A percentile compares a stretch with the other conserved stretches of the same genome.
Conservation (phyloP, 2,329 filamentous ascomycete species). For the Verticillium nonalfalfae region DNA sequence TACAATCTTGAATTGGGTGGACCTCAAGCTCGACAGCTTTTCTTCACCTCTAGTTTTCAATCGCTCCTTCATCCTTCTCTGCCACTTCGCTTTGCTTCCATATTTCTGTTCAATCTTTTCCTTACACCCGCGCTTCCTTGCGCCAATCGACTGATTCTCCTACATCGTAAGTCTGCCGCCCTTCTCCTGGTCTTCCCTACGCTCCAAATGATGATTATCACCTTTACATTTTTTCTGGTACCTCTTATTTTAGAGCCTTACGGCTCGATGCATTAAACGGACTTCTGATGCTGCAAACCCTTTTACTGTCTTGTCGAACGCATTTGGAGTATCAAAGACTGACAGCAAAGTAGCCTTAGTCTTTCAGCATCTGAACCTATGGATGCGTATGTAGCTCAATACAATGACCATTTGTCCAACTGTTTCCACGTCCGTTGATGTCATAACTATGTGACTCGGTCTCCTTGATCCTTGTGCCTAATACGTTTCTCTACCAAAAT, state of each 20-base stretch:
- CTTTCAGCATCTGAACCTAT: neutral
- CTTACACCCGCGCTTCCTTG: neutral
- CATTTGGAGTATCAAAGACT: neutral
- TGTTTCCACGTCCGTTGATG: too few species aligned
- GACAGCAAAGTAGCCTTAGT: neutral
- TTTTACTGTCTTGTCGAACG: neutral
- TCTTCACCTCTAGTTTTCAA: conserved; percentile 1
- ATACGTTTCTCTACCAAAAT: too few species aligned
- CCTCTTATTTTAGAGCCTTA: conserved; percentile 86
- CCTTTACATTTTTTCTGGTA: conserved; percentile 79
- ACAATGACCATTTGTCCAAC: neutral
- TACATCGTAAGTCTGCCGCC: neutral
- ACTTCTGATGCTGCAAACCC: conserved; percentile 62
- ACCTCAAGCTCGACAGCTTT: neutral
- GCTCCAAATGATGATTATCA: conserved; percentile 63
- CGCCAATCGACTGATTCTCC: neutral
- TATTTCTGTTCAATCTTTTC: neutral
- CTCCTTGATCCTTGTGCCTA: too few species aligned
- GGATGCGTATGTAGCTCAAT: neutral
- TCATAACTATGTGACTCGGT: too few species aligned
- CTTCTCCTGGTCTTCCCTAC: conserved; percentile 4
- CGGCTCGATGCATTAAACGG: conserved; percentile 73
- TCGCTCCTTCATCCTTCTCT: neutral
- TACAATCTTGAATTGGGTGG: neutral
- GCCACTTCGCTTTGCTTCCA: neutral